Evolutionary conservation across 2,329 filamentous ascomycete species (phyloP), one percentile per base, ranked within the genome.

Genomic region (Ilyonectria mors-panacis): DNA sequence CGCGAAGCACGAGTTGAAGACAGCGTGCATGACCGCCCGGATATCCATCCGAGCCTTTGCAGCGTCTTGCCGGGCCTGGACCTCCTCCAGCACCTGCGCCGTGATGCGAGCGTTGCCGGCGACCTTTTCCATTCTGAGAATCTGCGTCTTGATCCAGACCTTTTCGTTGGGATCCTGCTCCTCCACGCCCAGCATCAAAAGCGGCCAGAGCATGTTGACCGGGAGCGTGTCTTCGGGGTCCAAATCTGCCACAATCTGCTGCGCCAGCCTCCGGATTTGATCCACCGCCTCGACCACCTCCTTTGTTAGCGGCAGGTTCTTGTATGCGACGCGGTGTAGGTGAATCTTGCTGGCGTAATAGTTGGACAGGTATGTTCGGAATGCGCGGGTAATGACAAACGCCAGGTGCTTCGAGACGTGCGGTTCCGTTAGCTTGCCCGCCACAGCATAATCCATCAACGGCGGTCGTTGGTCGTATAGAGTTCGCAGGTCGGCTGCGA

Each of bases 261-360:
- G 80, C 21, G 84, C 82, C 3, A 88, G 78, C 13, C 78, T 80
- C 30, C 84, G 83, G 66, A 88, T 88, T 48, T 84, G 83, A n/a
- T 76, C 74, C 60, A 88, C 80, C 1, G 85, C 86, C 35, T 84
- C 81, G 2, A 74, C 75, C 1, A 86, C 82, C 59, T 87, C 84
- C n/a, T 80, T 78, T 0, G 86, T 87, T 47, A 87, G 78, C 1
- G 87, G 87, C 6, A 88, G 79, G 21, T 79, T 81, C 70, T 85
- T 86, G 76, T 88, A 88, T 2, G 87, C 87, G 9, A 89, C 87
- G 2, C 87, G 82, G 71, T 89, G 87, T 3, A 89, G 80, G 69
- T 88, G 86, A 30, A 89, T 82, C 68, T 85, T 87, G 70, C 83
- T 85, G 7, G 87, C 86, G 70, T 87, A 84, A 75, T 86, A 89